These are phyloP conservation scores for Colletotrichum godetiae DNA, from an alignment of 2,329 filamentous ascomycete genomes.

Conservation along the genomic window DNA sequence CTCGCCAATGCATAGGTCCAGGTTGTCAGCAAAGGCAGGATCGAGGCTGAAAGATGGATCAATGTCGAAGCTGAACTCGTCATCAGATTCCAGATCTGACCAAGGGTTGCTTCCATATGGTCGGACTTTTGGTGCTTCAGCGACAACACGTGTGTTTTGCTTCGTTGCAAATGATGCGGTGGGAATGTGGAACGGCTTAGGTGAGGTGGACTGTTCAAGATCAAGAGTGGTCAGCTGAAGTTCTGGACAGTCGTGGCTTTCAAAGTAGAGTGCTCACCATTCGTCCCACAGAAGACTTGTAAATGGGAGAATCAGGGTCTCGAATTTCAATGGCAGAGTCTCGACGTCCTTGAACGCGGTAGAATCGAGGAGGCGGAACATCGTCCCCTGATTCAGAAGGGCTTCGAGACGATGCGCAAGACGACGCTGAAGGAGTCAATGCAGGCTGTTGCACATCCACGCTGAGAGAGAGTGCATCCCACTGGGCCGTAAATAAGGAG, in stretches of 20 bases:
- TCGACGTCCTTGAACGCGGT: slow-evolving; percentile 27
- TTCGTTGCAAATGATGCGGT: slow-evolving; percentile 26
- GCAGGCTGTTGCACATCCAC: slow-evolving; percentile 23
- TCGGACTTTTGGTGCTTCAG: not conserved
- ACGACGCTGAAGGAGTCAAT: slow-evolving; percentile 24
- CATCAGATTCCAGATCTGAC: slow-evolving; percentile 29
- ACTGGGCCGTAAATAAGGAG: slow-evolving; percentile 29
- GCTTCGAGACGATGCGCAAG: slow-evolving; percentile 30
- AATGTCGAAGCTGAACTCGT: slow-evolving; percentile 9
- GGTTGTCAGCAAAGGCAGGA: not conserved
- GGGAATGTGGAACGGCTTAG: slow-evolving; percentile 15
- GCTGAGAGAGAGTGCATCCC: slow-evolving; percentile 25
- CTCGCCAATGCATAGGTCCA: slow-evolving; percentile 17
- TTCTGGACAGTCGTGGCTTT: not conserved
- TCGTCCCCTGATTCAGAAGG: slow-evolving; percentile 30
- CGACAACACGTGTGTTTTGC: not conserved
- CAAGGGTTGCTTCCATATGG: not conserved
- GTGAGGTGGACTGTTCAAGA: slow-evolving; percentile 10
- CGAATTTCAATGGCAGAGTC: slow-evolving; percentile 33
- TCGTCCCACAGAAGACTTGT: slow-evolving; percentile 20
- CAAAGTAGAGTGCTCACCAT: slow-evolving; percentile 1
- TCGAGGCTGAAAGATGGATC: slow-evolving; percentile 7
- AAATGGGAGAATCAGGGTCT: slow-evolving; percentile 29
- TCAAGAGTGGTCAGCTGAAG: not conserved
- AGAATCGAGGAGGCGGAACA: slow-evolving; percentile 21